phyloP scores from a whole-genome alignment of 2,329 filamentous ascomycete genomes.

The Cladophialophora bantiana region DNA sequence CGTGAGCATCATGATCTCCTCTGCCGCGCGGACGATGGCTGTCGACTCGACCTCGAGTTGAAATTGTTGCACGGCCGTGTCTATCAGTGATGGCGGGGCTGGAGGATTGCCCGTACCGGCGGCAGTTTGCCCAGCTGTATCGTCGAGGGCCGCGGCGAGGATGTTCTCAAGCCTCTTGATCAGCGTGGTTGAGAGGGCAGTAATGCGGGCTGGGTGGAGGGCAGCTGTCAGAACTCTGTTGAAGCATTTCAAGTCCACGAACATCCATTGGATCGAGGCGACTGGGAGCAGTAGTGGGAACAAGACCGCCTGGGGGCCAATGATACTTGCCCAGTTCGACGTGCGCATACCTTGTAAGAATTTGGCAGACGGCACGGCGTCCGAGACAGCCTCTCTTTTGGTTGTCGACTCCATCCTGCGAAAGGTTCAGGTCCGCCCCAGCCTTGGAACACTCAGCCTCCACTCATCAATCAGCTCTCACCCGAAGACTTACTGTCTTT shows the following conservation, averaged over 20 bases:
- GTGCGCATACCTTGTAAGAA: constrained; percentile 34
- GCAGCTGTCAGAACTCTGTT: constrained; percentile 8
- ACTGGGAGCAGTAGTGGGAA: background rate
- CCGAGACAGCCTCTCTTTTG: constrained; percentile 23
- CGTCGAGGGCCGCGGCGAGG: constrained; percentile 34
- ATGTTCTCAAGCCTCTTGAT: constrained; percentile 39
- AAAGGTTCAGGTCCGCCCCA: constrained; percentile 1
- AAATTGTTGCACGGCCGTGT: constrained; percentile 64
- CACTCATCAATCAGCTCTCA: background rate
- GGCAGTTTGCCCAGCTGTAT: constrained; percentile 16
- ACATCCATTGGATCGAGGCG: background rate
- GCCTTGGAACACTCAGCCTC: background rate
- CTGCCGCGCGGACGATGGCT: constrained; percentile 65
- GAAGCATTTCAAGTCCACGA: background rate
- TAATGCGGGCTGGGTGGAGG: constrained; percentile 33
- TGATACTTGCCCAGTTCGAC: background rate
- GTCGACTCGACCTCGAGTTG: constrained; percentile 61
- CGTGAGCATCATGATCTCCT: constrained; percentile 67
- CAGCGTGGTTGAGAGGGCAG: constrained; percentile 35
- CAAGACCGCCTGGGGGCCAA: background rate
- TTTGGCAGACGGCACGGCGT: constrained; percentile 34
- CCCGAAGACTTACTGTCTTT: background rate
- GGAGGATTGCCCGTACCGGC: constrained; percentile 9
- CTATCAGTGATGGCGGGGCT: constrained; percentile 48
- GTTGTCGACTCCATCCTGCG: constrained; percentile 24